These are phyloP conservation scores for Zhuliangozyma blackwelliae DNA, from an alignment of 1,139 yeast genomes.

Conservation along the genomic window DNA sequence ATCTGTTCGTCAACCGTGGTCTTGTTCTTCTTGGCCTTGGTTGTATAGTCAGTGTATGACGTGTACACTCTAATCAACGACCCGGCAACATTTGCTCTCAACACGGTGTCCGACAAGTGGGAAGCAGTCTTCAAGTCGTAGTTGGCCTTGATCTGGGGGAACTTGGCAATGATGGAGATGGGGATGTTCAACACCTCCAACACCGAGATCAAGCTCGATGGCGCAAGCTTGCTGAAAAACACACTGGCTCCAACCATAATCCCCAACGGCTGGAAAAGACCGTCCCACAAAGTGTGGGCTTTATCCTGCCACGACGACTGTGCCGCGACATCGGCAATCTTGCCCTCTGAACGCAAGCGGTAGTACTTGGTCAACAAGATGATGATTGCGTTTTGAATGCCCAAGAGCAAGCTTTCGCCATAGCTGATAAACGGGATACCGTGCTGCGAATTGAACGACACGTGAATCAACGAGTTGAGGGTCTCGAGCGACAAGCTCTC, in stretches of 20 bases:
- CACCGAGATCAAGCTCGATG: constrained; percentile 24
- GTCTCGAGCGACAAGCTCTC: constrained; percentile 37
- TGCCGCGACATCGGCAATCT: constrained; percentile 9
- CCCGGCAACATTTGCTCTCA: constrained; percentile 53
- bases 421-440: constrained; percentile 35
- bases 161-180: constrained; percentile 45
- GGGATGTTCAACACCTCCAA: constrained; percentile 55
- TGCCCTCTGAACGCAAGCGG: constrained; percentile 17
- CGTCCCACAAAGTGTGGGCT: constrained; percentile 7
- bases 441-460: constrained; percentile 35
- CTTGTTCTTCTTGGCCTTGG: constrained; percentile 16
- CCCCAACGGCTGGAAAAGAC: constrained; percentile 24
- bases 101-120: constrained; percentile 51
- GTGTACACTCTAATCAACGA: constrained; percentile 56
- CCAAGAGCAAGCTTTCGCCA: constrained; percentile 41
- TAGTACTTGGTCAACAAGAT: constrained; percentile 37
- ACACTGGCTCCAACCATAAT: constrained; percentile 24
- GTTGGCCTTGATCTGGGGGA: constrained; percentile 54
- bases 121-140: constrained; percentile 47
- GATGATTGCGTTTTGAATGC: constrained; percentile 37
- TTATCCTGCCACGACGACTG: too few species aligned
- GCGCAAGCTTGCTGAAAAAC: constrained; percentile 31
- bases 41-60: constrained; percentile 34
- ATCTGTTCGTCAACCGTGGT: constrained; percentile 20
- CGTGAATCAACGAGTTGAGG: constrained; percentile 37